Percentiles rank a stretch among this genome's conserved stretches.
These are phyloP conservation scores for Aspergillus japonicus DNA, from an alignment of 2,329 filamentous ascomycete genomes.

Conservation along the genomic window DNA sequence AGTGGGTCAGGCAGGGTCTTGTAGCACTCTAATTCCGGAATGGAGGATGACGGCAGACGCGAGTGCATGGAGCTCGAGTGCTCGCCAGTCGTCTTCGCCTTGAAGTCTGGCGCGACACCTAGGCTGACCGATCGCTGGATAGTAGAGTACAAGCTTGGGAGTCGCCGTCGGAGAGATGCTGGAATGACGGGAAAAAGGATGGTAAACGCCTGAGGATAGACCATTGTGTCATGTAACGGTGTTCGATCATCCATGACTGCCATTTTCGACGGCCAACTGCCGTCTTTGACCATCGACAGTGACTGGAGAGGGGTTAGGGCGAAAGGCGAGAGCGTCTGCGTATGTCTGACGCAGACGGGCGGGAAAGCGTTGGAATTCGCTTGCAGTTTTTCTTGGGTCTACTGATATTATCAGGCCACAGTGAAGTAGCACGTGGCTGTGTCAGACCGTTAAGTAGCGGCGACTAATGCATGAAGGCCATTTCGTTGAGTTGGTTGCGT, in stretches of 20 bases:
- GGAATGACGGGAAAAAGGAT: slow-evolving; percentile 23
- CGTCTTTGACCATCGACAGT: background rate
- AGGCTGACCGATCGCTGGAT: slow-evolving; percentile 7
- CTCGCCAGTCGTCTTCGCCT: background rate
- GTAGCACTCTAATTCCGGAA: slow-evolving; percentile 3
- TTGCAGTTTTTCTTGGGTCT: background rate
- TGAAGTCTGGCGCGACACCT: slow-evolving; percentile 1
- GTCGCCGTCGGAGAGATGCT: slow-evolving; percentile 29
- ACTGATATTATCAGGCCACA: background rate
- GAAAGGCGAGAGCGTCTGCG: background rate
- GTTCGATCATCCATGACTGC: slow-evolving; percentile 2
- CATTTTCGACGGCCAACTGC: background rate
- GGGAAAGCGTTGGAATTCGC: background rate
- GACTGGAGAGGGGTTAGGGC: background rate
- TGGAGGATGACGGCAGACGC: background rate
- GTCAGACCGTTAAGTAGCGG: background rate
- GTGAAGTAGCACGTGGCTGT: background rate
- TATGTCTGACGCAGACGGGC: background rate
- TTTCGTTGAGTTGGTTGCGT: background rate
- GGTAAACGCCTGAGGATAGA: slow-evolving; percentile 19
- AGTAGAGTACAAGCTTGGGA: slow-evolving; percentile 25
- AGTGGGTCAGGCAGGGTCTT: background rate
- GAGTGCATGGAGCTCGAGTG: background rate
- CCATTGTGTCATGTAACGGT: slow-evolving; percentile 15
- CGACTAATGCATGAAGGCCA: background rate